Base-by-base conservation (phyloP, 129 eudicot species). In the Cynara cardunculus region DNA sequence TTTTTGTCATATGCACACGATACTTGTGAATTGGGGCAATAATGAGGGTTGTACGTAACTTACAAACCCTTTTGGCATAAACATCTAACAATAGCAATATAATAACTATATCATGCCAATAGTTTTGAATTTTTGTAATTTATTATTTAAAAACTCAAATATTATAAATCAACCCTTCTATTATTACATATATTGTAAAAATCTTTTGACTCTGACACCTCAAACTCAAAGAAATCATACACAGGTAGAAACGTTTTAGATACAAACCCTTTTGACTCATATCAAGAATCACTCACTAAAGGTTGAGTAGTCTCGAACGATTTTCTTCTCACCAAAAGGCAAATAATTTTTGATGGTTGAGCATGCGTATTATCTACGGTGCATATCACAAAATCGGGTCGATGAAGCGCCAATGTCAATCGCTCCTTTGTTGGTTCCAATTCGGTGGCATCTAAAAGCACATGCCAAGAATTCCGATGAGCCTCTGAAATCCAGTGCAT, bases 401-500 rank as follows among this genome's bases (percentile, higher is more conserved):
- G 56, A 49, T 92, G 97, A 22, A 92, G 88, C 11, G 97, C 97
- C 66, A 92, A 64, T 0, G 87, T 75, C 39, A 90, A 74, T 66
- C 93, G 75, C 0, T 90, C 89, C 13, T 87, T 85, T 26, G 89
- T 86, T 0, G 85, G 86, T 25, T 90, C 97, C 79, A 90, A 22
- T 14, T 85, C 87, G 2, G 86, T 88, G 24, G 93, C 97, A 28
- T 92, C 97, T 16, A 92, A 74, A 22, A 92, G 88, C 79, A 92
- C 97, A 78, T 92, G 97, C 97, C 97, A 92, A 12, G 89, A 87
- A 49, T 88, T 92, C 22, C 97, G 80, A 77, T 84, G 97, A 0
- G 94, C 97, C 77, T 92, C 97, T 0, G 97, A 92, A 19, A 92
- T 92, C 97, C 97, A 92, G 69, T 92, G 97, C 97, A 90, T 92